Evolutionary conservation across 1,284 basidiomycete genomes (phyloP), one percentile per base, ranked within the genome.

Genomic region (Porogramme epimiltina): DNA sequence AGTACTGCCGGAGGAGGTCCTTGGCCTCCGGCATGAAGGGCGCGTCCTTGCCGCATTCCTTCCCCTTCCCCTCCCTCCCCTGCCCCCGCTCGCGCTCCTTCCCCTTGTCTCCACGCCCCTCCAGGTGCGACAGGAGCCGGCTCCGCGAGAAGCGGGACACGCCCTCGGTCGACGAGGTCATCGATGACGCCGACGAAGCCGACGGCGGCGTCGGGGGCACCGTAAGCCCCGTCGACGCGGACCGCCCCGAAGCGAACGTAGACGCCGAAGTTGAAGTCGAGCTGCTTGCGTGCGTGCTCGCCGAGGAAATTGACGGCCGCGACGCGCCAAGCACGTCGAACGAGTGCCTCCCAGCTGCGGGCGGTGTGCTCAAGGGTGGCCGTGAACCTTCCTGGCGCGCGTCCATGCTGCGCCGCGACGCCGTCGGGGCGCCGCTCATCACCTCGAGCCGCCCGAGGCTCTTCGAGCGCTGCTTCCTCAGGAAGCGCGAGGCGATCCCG

Each of bases 1-100:
- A 87, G 70, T 98, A 99, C 47, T 71, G 67, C 26, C 73, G 75
- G 28, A 89, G 62, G 33, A 88, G 64, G 62, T 86, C 79, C 18
- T 70, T 70, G 25, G 67, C 59, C 37, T 77, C 69, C 2, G 78
- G 79, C 16, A 40, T 42, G 40, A 75, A 74, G 8, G 70, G 70
- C 42, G 72, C 57, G 22, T 68, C 66, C 9, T 55, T 48, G 40
- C 53, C 49, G 33, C 54, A 45, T 18, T 52, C 47, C 16, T 54
- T 52, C n/a, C 49, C 49, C 24, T 49, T 58, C 8, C 41, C 42
- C 11, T 33, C 42, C 20, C 34, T 26, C 6, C 18, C 13, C 54
- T 54, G 38, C 49, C 34, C 10, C 8, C n/a, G 16, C 24, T 2
- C 6, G 25, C 8, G 15, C 45, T 28, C 19, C 34, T 39, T 16